These are phyloP conservation scores for Pleurotus tuber-regium DNA, from an alignment of 768 basidiomycete genomes.

Conservation along the genomic window DNA sequence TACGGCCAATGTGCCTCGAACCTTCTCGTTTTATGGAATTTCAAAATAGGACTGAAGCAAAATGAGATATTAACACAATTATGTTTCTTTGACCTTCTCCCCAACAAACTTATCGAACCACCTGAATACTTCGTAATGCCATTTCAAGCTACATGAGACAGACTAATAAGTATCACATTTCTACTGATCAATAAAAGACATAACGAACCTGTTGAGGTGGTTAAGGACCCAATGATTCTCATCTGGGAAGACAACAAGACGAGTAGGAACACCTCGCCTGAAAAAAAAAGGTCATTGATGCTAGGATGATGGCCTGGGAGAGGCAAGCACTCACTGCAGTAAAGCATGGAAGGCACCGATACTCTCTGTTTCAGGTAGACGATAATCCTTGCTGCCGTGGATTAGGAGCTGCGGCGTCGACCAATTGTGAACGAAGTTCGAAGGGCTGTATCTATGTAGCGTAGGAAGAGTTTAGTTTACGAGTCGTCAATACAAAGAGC, in stretches of 20 bases:
- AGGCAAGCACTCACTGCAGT: conserved; percentile 70
- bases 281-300: not conserved
- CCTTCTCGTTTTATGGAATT: not conserved
- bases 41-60: not conserved
- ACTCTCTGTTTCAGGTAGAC: conserved; percentile 82
- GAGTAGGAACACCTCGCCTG: conserved; percentile 69
- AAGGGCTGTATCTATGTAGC: conserved; percentile 63
- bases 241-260: conserved; percentile 81
- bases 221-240: conserved; percentile 94
- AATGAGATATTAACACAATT: not conserved
- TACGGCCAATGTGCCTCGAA: not conserved
- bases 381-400: conserved; percentile 87
- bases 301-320: not conserved
- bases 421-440: conserved; percentile 82
- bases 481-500: not conserved
- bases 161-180: not conserved
- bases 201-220: conserved; percentile 65
- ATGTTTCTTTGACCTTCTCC: conserved; percentile 15
- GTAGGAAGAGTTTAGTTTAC: not conserved
- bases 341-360: conserved; percentile 84
- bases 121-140: conserved; percentile 92
- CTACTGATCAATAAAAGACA: not conserved
- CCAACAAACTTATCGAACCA: conserved; percentile 81
- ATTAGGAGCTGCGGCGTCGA: conserved; percentile 81
- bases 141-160: conserved; percentile 64